Evolutionary conservation across 768 basidiomycete species (phyloP).

Genomic region (Leccinum uliginosum): DNA sequence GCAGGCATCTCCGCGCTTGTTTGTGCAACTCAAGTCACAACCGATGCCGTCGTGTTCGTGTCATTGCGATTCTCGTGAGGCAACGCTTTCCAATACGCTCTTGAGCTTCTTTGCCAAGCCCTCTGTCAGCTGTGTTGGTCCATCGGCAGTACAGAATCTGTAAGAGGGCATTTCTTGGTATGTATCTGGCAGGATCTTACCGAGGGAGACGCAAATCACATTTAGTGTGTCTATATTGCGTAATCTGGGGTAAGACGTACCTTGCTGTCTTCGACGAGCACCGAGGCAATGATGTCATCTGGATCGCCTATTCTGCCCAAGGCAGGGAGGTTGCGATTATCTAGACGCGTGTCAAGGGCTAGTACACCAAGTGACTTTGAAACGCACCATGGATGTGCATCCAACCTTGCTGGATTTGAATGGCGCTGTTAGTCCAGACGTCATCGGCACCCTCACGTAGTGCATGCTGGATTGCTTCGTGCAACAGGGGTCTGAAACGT

Average conservation of each 20-base stretch:
- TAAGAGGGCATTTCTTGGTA: slow-evolving; percentile 85
- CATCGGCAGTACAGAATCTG: slow-evolving; percentile 73
- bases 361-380: not conserved
- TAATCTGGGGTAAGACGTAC: slow-evolving; percentile 29
- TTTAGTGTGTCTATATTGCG: not conserved
- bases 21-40: not conserved
- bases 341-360: slow-evolving; percentile 31
- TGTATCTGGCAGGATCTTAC: slow-evolving; percentile 62
- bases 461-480: slow-evolving; percentile 52
- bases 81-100: slow-evolving; percentile 32
- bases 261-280: slow-evolving; percentile 66
- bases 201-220: not conserved
- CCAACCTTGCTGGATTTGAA: slow-evolving; percentile 72
- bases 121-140: slow-evolving; percentile 62
- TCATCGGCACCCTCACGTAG: slow-evolving; percentile 60
- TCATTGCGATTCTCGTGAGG: slow-evolving; percentile 28
- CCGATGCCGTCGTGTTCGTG: too few species aligned
- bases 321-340: slow-evolving; percentile 70
- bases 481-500: slow-evolving; percentile 55
- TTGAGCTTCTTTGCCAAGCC: slow-evolving; percentile 54
- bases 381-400: slow-evolving; percentile 71
- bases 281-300: slow-evolving; percentile 78
- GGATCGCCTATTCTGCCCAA: slow-evolving; percentile 75
- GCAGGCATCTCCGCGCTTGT: not conserved
- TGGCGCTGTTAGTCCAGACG: slow-evolving; percentile 58